A percentile compares a stretch with the other conserved stretches of the same genome.
phyloP scores from a whole-genome alignment of 2,329 filamentous ascomycete genomes.

The Leptosphaerulina australis region DNA sequence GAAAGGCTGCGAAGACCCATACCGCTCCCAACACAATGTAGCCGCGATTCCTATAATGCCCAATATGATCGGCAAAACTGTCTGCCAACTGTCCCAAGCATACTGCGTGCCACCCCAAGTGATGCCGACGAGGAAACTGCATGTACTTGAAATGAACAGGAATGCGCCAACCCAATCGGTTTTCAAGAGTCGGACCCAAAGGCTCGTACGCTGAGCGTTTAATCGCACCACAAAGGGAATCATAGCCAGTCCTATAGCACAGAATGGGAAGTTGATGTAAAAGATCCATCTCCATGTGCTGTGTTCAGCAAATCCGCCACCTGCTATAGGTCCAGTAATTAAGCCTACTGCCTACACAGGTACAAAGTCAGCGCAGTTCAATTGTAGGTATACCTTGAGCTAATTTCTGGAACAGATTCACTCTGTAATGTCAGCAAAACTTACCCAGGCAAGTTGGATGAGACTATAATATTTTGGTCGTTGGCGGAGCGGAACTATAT shows the following conservation, averaged over 20 bases:
- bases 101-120: constrained; percentile 72
- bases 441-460: too few species aligned
- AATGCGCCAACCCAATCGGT: constrained; percentile 69
- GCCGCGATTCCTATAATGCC: too few species aligned
- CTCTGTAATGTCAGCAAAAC: too few species aligned
- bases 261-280: constrained; percentile 67
- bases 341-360: too few species aligned
- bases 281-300: constrained; percentile 68
- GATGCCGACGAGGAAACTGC: constrained; percentile 65
- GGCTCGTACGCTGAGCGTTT: constrained; percentile 49
- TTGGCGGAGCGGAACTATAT: constrained; percentile 53
- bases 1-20: too few species aligned
- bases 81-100: constrained; percentile 66
- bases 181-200: constrained; percentile 56
- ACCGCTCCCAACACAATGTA: too few species aligned
- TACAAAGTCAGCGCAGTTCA: too few species aligned
- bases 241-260: constrained; percentile 56
- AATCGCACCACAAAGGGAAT: constrained; percentile 57
- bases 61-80: constrained; percentile 67
- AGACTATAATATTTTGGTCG: too few species aligned
- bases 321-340: constrained; percentile 45
- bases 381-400: too few species aligned
- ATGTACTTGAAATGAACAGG: constrained; percentile 65
- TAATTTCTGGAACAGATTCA: too few species aligned
- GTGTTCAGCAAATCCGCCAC: constrained; percentile 54